These are phyloP conservation scores for Volvox africanus DNA, from an alignment of 139 green algal species.

Conservation along the genomic window DNA sequence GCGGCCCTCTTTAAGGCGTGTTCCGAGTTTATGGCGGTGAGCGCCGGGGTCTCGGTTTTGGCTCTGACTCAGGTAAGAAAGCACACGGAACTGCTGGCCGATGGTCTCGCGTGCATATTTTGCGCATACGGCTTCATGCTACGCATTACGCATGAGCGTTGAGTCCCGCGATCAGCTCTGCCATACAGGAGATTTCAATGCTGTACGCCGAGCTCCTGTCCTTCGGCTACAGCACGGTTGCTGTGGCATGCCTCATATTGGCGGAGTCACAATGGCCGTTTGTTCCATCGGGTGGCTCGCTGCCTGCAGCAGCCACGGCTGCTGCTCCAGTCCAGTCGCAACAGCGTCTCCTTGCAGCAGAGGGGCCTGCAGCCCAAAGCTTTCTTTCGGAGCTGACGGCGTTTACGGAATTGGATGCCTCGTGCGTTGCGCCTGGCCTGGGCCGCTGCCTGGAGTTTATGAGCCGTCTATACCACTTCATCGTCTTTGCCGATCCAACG, in stretches of 20 bases:
- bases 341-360: neutral
- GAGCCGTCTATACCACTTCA: constrained; percentile 1
- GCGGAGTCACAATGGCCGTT: neutral
- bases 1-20: neutral
- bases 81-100: neutral
- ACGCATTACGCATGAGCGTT: too few species aligned
- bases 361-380: neutral
- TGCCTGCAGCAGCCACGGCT: too few species aligned
- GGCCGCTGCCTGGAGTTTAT: constrained; percentile 6
- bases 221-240: constrained; percentile 38
- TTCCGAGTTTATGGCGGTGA: constrained; percentile 26
- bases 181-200: constrained; percentile 36
- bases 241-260: constrained; percentile 14
- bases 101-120: neutral
- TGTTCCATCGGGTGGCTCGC: too few species aligned
- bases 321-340: neutral
- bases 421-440: constrained; percentile 11
- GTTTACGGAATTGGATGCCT: neutral
- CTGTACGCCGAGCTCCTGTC: constrained; percentile 21
- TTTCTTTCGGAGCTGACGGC: neutral
- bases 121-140: too few species aligned
- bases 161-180: too few species aligned
- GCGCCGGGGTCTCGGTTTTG: neutral
- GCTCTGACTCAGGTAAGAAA: too few species aligned
- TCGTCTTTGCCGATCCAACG: neutral